Conservation (phyloP, 352 stramenopile species). For the Phytophthora idaei region DNA sequence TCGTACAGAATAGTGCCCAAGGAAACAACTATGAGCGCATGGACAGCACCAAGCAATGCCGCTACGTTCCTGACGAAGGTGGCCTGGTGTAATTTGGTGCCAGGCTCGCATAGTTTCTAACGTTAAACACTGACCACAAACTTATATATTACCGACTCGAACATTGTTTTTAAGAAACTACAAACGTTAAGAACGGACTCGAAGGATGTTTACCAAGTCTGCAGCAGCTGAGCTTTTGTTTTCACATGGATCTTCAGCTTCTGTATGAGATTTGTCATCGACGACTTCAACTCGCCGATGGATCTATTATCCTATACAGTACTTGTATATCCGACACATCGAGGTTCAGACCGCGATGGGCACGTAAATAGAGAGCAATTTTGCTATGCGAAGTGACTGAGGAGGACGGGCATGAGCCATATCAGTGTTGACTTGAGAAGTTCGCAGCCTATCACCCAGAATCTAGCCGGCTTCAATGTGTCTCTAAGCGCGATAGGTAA, state of each 20-base stretch:
- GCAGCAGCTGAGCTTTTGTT: conserved; percentile 17
- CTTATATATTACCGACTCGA: conserved; percentile 14
- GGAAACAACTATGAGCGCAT: conserved; percentile 28
- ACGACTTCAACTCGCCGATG: conserved; percentile 4
- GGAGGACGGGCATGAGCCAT: conserved; percentile 6
- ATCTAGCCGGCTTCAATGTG: background rate
- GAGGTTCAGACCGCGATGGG: conserved; percentile 8
- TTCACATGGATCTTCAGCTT: background rate
- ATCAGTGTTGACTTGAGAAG: conserved; percentile 31
- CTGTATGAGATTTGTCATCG: conserved; percentile 20
- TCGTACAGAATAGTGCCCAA: conserved; percentile 18
- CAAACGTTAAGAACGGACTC: background rate
- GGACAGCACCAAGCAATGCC: conserved; percentile 20
- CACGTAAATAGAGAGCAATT: background rate
- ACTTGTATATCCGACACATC: background rate
- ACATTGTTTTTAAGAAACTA: background rate
- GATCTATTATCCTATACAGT: conserved; percentile 1
- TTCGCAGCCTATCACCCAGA: conserved; percentile 16
- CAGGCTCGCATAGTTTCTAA: conserved; percentile 10
- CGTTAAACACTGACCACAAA: conserved; percentile 13
- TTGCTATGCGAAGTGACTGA: conserved; percentile 2
- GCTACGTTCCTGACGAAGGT: conserved; percentile 17
- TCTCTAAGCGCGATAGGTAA: background rate
- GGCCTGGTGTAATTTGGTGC: conserved; percentile 35
- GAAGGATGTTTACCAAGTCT: conserved; percentile 13